Evolutionary conservation across 345 rosid species (phyloP), one percentile per base, ranked within the genome.

Genomic region (Eucalyptus marginata): DNA sequence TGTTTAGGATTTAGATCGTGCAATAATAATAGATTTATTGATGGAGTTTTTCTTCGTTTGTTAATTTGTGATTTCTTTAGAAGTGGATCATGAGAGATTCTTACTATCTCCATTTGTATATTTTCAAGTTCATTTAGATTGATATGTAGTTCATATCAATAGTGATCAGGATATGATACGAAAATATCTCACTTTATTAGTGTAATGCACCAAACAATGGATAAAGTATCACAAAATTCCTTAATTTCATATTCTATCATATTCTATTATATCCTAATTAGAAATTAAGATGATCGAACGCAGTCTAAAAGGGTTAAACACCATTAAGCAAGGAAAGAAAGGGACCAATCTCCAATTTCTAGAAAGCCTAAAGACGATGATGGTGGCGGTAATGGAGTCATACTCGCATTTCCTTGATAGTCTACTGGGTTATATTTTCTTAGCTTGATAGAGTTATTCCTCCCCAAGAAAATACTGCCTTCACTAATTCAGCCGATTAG

Each of bases 241-340:
- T 54, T 7, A 54, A 54, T 54, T 54, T 4, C 5, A 54, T 54
- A 22, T 54, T 54, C 1, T 22, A 22, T 8, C 29, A 22, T 56
- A 20, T 56, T 22, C 1, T 9, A 0, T 56, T 8, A 4, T 24
- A 56, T 56, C 29, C 0, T 10, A 56, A 56, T 56, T 56, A 24
- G 62, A 56, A 56, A 56, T 56, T 56, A 0, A 24, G 0, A 56
- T 0, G 3, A 56, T 10, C 13, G 0, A 56, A 56, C 1, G 3
- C 0, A 56, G 1, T 10, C 13, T 56, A 56, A 24, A 56, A 2
- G 18, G 71, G 81, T 36, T 36, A 20, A 71, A 71, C 81, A 71
- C 46, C 46, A 20, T 36, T 24, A 71, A 36, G 46, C 46, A 71
- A 71, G 81, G 81, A 36, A 36, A 36, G 3, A 36, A 71, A 33